Conservation (phyloP, 305 asterid genomes). For the Euphrasia arctica region DNA sequence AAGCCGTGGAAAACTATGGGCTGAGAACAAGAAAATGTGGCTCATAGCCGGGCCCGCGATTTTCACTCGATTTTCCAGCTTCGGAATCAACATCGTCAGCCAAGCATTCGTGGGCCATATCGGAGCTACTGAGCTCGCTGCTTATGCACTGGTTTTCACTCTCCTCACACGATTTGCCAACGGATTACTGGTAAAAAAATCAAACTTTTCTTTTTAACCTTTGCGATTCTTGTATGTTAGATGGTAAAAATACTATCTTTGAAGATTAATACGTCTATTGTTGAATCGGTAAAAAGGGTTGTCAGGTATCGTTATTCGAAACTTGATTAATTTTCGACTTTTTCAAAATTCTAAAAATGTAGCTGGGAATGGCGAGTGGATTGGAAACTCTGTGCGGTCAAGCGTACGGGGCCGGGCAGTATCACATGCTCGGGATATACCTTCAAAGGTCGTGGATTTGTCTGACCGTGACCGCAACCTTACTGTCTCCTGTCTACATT, state of each 20-base stretch:
- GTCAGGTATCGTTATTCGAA: slow-evolving; percentile 51
- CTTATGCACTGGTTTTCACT: slow-evolving; percentile 46
- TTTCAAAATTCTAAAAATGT: slow-evolving; percentile 20
- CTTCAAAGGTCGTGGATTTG: slow-evolving; percentile 77
- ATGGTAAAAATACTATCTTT: no score
- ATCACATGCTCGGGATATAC: slow-evolving; percentile 73
- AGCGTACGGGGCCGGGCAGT: slow-evolving; percentile 69
- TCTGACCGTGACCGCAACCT: slow-evolving; percentile 32
- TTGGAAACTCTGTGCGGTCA: slow-evolving; percentile 79
- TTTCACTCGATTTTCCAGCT: slow-evolving; percentile 52
- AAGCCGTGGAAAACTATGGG: slow-evolving; percentile 29
- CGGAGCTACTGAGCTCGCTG: slow-evolving; percentile 63
- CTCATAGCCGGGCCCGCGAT: slow-evolving; percentile 61
- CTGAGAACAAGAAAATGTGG: slow-evolving; percentile 58
- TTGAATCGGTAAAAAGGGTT: slow-evolving; percentile 27
- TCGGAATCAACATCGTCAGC: slow-evolving; percentile 42
- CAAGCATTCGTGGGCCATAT: slow-evolving; percentile 73
- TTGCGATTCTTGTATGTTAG: neutral
- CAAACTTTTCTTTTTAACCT: neutral
- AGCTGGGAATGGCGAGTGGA: slow-evolving; percentile 80
- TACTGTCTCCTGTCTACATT: slow-evolving; percentile 42
- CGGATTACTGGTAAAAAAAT: slow-evolving; percentile 47
- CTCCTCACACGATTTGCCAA: slow-evolving; percentile 45
- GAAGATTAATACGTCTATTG: no score
- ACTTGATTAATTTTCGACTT: neutral